phyloP scores from a whole-genome alignment of 2,329 filamentous ascomycete species.

The Botrytis pseudocinerea region DNA sequence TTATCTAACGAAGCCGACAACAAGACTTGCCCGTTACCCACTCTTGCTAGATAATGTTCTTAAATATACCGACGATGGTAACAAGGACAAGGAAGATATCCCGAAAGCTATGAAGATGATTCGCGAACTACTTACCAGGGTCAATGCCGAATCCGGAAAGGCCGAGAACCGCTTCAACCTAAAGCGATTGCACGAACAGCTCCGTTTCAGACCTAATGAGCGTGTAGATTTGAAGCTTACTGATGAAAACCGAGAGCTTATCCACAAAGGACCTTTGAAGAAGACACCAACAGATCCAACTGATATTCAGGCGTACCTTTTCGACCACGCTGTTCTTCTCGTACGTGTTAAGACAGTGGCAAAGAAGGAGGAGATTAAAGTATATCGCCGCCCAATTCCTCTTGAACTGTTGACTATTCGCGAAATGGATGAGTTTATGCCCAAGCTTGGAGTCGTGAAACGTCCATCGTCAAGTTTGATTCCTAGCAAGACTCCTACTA shows the following conservation, averaged over 20 bases:
- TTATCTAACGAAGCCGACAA: conserved; percentile 96
- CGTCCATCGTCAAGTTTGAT: conserved; percentile 85
- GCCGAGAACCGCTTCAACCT: conserved; percentile 97
- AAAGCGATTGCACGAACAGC: conserved; percentile 84
- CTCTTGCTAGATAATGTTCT: conserved; percentile 86
- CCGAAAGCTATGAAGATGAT: conserved; percentile 87
- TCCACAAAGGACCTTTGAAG: conserved; percentile 93
- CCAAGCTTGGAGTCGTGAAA: conserved; percentile 76
- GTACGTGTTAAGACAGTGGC: conserved; percentile 89
- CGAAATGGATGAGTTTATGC: conserved; percentile 96
- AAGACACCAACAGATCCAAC: conserved; percentile 85
- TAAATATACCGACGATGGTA: conserved; percentile 88
- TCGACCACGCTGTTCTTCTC: conserved; percentile 91
- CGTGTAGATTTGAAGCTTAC: conserved; percentile 92
- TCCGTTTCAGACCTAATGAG: conserved; percentile 87
- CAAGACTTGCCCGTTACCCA: conserved; percentile 89
- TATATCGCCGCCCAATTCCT: conserved; percentile 91
- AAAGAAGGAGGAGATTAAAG: conserved; percentile 91
- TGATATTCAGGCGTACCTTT: conserved; percentile 92
- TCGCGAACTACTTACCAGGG: conserved; percentile 79
- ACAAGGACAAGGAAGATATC: conserved; percentile 86
- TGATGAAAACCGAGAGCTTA: conserved; percentile 86
- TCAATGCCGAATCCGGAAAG: conserved; percentile 94
- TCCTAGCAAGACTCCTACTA: conserved; percentile 55
- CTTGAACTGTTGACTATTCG: conserved; percentile 89